phyloP scores from a whole-genome alignment of 257 asterid species.

The Pogostemon cablin region DNA sequence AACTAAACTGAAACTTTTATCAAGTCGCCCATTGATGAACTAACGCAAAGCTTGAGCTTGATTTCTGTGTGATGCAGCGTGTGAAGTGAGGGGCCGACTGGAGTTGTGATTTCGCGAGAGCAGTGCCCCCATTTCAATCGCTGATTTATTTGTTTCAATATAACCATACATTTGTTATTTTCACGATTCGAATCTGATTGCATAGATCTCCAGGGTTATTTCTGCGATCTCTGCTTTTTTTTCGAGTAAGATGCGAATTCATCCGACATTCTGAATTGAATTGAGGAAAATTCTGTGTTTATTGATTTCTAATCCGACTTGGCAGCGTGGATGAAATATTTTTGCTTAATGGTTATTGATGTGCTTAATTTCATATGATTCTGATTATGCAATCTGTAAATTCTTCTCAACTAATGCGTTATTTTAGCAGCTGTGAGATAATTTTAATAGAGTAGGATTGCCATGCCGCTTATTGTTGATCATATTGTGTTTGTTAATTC shows the following conservation, averaged over 20 bases:
- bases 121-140: conserved; percentile 38
- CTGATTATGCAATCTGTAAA: conserved; percentile 21
- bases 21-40: conserved; percentile 30
- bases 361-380: conserved; percentile 22
- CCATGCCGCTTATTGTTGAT: conserved; percentile 28
- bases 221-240: conserved; percentile 29
- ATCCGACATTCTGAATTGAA: conserved; percentile 6
- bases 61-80: conserved; percentile 35
- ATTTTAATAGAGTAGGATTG: conserved; percentile 26
- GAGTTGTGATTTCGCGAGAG: conserved; percentile 32
- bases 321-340: conserved; percentile 7
- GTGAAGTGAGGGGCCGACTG: conserved; percentile 41
- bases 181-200: conserved; percentile 31
- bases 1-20: conserved; percentile 3
- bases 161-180: not conserved
- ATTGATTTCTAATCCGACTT: not conserved
- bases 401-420: not conserved
- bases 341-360: conserved; percentile 3
- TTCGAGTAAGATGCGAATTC: conserved; percentile 31
- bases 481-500: conserved; percentile 4
- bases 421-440: conserved; percentile 7
- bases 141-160: not conserved
- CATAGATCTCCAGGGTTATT: conserved; percentile 32
- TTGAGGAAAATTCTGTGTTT: not conserved
- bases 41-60: conserved; percentile 23